Evolutionary conservation across 1,139 yeast species (phyloP).

Genomic region (Diutina rugosa): DNA sequence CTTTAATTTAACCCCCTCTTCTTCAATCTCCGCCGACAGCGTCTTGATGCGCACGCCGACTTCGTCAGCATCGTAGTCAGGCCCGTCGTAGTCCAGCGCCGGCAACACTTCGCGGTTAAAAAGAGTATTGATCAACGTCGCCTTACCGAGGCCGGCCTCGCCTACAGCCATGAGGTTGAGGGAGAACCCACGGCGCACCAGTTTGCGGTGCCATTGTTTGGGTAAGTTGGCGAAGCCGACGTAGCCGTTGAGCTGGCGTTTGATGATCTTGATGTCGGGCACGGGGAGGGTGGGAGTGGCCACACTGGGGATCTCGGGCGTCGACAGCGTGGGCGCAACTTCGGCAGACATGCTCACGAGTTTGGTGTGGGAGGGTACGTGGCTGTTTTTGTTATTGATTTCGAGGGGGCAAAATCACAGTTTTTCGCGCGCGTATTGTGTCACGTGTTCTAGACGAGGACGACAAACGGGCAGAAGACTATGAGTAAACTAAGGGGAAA

Average conservation of each 20-base stretch:
- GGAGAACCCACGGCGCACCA: conserved; percentile 86
- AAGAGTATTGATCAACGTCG: conserved; percentile 83
- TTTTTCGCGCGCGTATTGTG: background rate
- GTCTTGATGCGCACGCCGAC: conserved; percentile 50
- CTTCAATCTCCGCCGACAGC: conserved; percentile 67
- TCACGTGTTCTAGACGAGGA: background rate
- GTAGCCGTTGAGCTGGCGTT: conserved; percentile 77
- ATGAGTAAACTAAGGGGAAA: too few species aligned
- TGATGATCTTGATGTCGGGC: conserved; percentile 43
- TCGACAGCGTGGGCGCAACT: background rate
- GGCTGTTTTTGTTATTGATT: background rate
- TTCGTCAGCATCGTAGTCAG: conserved; percentile 8
- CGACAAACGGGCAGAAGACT: too few species aligned
- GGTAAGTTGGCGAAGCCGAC: conserved; percentile 98
- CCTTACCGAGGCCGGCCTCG: conserved; percentile 87
- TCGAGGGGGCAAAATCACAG: background rate
- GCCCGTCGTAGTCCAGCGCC: conserved; percentile 7
- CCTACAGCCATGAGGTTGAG: conserved; percentile 86
- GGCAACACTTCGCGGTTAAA: conserved; percentile 64
- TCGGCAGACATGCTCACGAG: background rate
- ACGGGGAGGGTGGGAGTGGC: background rate
- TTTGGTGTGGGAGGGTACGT: background rate
- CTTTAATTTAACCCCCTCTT: conserved; percentile 81
- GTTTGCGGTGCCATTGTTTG: conserved; percentile 96
- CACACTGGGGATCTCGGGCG: background rate